A percentile compares a stretch with the other conserved stretches of the same genome.
Evolutionary conservation across 169 alveolate genomes (phyloP).

Genomic region (Eimeria acervulina): DNA sequence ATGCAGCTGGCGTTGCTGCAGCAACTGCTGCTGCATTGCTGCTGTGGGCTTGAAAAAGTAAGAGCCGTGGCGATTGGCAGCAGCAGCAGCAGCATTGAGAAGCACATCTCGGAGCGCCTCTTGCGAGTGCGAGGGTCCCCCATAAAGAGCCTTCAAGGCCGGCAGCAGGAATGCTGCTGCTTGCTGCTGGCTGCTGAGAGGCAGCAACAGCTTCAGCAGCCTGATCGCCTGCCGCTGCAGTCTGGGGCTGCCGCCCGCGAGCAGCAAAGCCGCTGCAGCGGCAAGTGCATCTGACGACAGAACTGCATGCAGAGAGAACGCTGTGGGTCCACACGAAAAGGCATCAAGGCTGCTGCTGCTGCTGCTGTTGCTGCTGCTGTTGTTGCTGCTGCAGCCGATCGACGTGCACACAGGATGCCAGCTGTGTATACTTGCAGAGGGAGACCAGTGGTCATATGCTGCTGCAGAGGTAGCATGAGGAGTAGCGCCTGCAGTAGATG

Average conservation of each 20-base stretch:
- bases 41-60: conserved; percentile 2
- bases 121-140: background rate
- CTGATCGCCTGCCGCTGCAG: conserved; percentile 59
- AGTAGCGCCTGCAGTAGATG: background rate
- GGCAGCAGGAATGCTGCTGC: conserved; percentile 59
- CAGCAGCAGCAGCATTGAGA: conserved; percentile 60
- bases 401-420: conserved; percentile 12
- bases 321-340: background rate
- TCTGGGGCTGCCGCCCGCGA: conserved; percentile 55
- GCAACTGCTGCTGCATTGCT: conserved; percentile 46
- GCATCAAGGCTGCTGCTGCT: background rate
- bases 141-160: conserved; percentile 24
- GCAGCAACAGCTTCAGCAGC: conserved; percentile 74
- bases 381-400: conserved; percentile 44
- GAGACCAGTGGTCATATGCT: conserved; percentile 44
- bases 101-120: conserved; percentile 45
- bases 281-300: conserved; percentile 27
- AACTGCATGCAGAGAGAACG: background rate
- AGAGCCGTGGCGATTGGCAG: conserved; percentile 52
- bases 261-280: conserved; percentile 68
- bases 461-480: conserved; percentile 34
- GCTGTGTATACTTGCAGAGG: background rate
- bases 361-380: conserved; percentile 13
- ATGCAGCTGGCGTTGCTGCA: conserved; percentile 33
- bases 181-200: conserved; percentile 63